Conservation (phyloP, 257 asterid species). For the Fraxinus americana region DNA sequence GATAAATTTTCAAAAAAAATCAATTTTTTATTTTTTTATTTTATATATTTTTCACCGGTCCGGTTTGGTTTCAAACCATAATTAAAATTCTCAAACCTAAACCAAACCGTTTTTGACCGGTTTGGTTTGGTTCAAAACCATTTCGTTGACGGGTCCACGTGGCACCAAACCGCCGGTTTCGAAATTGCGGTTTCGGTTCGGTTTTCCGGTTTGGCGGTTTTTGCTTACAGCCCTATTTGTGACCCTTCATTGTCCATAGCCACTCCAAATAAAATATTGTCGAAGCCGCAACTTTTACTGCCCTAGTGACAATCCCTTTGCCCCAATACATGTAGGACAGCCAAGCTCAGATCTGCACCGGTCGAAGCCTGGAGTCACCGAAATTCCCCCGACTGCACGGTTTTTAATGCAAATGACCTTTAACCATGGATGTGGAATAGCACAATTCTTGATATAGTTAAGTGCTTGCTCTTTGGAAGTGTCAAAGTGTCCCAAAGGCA, state of each 20-base stretch:
- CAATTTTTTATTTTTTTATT: too few relatives aligned
- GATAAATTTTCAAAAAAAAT: too few relatives aligned
- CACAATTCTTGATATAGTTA: constrained; percentile 32
- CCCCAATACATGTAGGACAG: constrained; percentile 54
- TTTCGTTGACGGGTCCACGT: too few relatives aligned
- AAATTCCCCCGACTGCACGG: constrained; percentile 48
- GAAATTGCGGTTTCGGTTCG: too few relatives aligned
- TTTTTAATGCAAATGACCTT: constrained; percentile 43
- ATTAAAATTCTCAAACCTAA: too few relatives aligned
- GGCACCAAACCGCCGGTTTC: too few relatives aligned
- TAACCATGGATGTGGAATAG: constrained; percentile 47
- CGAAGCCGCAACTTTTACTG: constrained; percentile 38
- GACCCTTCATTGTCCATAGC: constrained; percentile 44
- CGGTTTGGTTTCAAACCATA: too few relatives aligned
- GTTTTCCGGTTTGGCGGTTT: too few relatives aligned
- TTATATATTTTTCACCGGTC: too few relatives aligned
- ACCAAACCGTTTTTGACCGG: too few relatives aligned
- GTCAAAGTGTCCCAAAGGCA: constrained; percentile 53
- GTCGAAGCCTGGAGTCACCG: constrained; percentile 45
- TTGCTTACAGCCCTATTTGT: too few relatives aligned
- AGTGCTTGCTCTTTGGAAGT: constrained; percentile 41
- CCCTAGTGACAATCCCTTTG: constrained; percentile 47
- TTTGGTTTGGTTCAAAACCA: too few relatives aligned
- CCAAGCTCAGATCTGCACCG: constrained; percentile 52
- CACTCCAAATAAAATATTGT: constrained; percentile 39